Base-by-base conservation (phyloP, 2,329 filamentous ascomycete species). In the Ophiostoma fasciatum region DNA sequence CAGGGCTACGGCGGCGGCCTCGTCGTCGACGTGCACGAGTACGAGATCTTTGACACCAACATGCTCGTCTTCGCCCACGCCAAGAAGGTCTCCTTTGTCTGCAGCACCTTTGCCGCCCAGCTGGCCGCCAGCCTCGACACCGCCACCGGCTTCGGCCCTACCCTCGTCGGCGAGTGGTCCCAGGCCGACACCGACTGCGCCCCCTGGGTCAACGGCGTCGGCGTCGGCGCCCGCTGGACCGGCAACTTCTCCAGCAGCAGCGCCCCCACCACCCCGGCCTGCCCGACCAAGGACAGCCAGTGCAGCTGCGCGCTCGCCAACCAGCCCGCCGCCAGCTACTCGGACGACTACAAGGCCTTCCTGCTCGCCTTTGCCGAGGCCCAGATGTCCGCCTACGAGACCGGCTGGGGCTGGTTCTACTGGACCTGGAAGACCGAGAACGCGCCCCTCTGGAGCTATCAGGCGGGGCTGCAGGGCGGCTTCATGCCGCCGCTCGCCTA, bases 161-260 rank as follows among this genome's bases (percentile, higher is more conserved):
- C 85, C 14, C 74, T 96, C 47, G 87, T 92, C 55, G 90, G 88
- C 46, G 90, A 98, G 64, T 98, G 87, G 85, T 88, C 81, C 0
- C 88, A 96, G 62, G 88, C 90, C 28, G 90, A 98, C 58, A 94
- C 90, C 2, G 90, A 98, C 62, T 98, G 90, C 61, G 78, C 85
- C 1, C 58, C 68, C 40, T 75, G 82, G 57, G 71, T 98, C 49
- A 96, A 92, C 57, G 88, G 94, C 57, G 84, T 94, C 27, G 78
- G 78, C 48, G 74, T 76, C 51, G 90, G 90, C 31, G 87, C 78
- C 33, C 78, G 90, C 36, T 98, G 90, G 90, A 80, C 84, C 52
- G 90, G 90, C 36, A 93, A 83, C 0, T 75, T 82, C 49, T 64
- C 79, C 48, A 77, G 74, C 33, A 78, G 77, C 37, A 74, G 78